Conservation (phyloP, 2,329 filamentous ascomycete genomes). For the Epichloe baconii region DNA sequence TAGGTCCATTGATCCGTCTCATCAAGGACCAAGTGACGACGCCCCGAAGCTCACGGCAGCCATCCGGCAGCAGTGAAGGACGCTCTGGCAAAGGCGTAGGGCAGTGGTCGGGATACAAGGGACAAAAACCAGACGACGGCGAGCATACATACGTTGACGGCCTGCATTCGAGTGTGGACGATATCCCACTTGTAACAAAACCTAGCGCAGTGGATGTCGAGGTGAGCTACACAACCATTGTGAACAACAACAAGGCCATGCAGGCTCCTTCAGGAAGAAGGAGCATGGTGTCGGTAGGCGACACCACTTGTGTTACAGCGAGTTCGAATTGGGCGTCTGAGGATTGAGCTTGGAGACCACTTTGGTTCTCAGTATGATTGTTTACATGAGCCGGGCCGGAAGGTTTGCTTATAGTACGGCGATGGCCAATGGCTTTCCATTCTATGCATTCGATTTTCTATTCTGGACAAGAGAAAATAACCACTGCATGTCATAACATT, state of each 20-base stretch:
- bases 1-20: conserved; percentile 12
- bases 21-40: conserved; percentile 9
- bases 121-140: conserved; percentile 8
- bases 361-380: neutral
- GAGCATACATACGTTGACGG: conserved; percentile 9
- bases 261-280: neutral
- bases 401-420: neutral
- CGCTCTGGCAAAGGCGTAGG: conserved; percentile 1
- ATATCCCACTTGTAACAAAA: conserved; percentile 12
- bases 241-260: neutral
- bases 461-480: too few relatives aligned
- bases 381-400: neutral
- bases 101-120: conserved; percentile 6
- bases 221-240: neutral
- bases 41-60: conserved; percentile 2
- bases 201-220: neutral
- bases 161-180: conserved; percentile 13
- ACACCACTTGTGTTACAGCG: neutral
- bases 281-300: neutral
- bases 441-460: neutral
- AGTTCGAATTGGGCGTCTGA: too few relatives aligned
- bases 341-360: neutral
- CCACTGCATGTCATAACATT: too few relatives aligned
- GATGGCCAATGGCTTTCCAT: neutral
- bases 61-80: conserved; percentile 1